phyloP scores from a whole-genome alignment of 2,329 filamentous ascomycete genomes.

The Teratosphaeria zuluensis region DNA sequence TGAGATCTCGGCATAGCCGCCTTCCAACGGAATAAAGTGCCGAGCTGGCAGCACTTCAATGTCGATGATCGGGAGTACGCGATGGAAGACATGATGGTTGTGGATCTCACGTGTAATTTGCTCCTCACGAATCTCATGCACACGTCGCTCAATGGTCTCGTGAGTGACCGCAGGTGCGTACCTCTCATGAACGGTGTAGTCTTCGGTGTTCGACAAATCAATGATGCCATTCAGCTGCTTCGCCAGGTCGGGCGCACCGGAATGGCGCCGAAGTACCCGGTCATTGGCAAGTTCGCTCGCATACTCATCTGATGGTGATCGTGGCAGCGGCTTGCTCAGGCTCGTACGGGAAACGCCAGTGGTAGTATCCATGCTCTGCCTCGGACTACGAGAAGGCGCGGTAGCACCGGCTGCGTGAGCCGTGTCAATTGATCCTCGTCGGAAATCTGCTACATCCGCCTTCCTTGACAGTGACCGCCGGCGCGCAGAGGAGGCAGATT shows the following conservation, averaged over 20 bases:
- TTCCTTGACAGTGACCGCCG: slow-evolving; percentile 4
- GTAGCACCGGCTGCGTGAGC: neutral
- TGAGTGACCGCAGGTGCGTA: slow-evolving; percentile 40
- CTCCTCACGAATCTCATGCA: slow-evolving; percentile 40
- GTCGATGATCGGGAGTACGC: slow-evolving; percentile 44
- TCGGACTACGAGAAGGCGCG: neutral
- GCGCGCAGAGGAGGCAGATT: neutral
- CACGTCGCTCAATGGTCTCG: slow-evolving; percentile 35
- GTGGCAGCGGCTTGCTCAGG: slow-evolving; percentile 18
- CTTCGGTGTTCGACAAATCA: slow-evolving; percentile 29
- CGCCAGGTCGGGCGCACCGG: slow-evolving; percentile 3
- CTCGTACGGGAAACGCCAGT: slow-evolving; percentile 4
- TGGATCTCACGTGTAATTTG: slow-evolving; percentile 45
- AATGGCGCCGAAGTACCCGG: neutral
- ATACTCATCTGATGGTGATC: slow-evolving; percentile 8
- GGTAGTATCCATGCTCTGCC: neutral
- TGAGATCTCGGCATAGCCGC: slow-evolving; percentile 36
- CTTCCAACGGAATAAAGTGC: slow-evolving; percentile 38
- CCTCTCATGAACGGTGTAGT: slow-evolving; percentile 27
- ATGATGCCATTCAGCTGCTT: slow-evolving; percentile 21
- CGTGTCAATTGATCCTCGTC: neutral
- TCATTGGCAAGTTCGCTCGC: slow-evolving; percentile 3
- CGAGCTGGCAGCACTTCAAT: slow-evolving; percentile 44
- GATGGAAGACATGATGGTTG: slow-evolving; percentile 43
- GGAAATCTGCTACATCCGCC: slow-evolving; percentile 3